These are phyloP conservation scores for Fusarium neocosmosporiellum DNA, from an alignment of 2,329 filamentous ascomycete species.

Conservation along the genomic window DNA sequence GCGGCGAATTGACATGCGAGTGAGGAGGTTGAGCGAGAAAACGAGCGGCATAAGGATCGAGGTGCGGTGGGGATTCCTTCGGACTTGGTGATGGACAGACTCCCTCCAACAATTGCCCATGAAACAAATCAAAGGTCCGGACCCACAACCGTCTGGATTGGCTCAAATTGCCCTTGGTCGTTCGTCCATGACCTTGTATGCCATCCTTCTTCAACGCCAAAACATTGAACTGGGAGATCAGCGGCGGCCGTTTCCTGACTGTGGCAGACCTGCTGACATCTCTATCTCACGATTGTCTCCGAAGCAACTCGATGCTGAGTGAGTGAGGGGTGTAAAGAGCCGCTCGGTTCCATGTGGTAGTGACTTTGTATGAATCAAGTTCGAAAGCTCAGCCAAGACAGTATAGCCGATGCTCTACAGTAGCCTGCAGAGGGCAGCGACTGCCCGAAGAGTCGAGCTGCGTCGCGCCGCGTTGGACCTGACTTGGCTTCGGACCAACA, in stretches of 20 bases:
- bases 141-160: conserved; percentile 34
- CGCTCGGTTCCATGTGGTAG: conserved; percentile 21
- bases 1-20: conserved; percentile 37
- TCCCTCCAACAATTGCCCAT: conserved; percentile 30
- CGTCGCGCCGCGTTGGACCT: conserved; percentile 43
- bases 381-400: conserved; percentile 19
- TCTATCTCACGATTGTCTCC: conserved; percentile 26
- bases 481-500: conserved; percentile 41
- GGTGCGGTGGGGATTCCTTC: conserved; percentile 37
- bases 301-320: conserved; percentile 10
- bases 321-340: conserved; percentile 15
- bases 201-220: conserved; percentile 14
- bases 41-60: conserved; percentile 34
- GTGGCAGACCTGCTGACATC: conserved; percentile 25
- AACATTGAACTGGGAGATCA: conserved; percentile 10
- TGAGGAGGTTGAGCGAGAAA: conserved; percentile 34
- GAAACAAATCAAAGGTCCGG: conserved; percentile 38
- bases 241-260: conserved; percentile 13
- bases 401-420: conserved; percentile 36
- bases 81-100: conserved; percentile 30
- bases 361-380: conserved; percentile 20
- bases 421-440: conserved; percentile 38
- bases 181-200: conserved; percentile 11
- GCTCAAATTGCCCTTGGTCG: conserved; percentile 19
- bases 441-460: conserved; percentile 47